These are phyloP conservation scores for Gracilariopsis chorda DNA, from an alignment of 23 red algal genomes.

Conservation along the genomic window DNA sequence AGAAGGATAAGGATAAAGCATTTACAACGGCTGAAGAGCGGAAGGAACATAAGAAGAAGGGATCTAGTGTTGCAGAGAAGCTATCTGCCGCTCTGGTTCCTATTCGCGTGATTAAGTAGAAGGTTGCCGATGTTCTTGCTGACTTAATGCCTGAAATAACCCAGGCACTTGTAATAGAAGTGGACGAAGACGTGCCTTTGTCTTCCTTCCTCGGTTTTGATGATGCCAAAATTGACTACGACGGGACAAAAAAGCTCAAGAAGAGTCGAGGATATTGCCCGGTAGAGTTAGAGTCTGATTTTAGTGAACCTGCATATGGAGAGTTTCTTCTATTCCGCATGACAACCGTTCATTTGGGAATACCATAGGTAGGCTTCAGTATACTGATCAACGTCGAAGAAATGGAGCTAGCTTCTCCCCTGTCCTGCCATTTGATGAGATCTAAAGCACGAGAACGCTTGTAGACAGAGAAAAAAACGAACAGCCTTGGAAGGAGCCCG, in stretches of 20 bases:
- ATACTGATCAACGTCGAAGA: no score
- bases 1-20: neutral
- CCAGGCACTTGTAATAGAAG: slow-evolving; percentile 49
- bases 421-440: slow-evolving; percentile 38
- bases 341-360: slow-evolving; percentile 61
- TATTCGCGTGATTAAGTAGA: slow-evolving; percentile 40
- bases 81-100: neutral
- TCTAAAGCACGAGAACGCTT: no score
- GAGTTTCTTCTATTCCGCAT: slow-evolving; percentile 73
- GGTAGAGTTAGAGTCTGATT: slow-evolving; percentile 67
- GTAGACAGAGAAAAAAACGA: slow-evolving; percentile 15
- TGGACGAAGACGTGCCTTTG: slow-evolving; percentile 52
- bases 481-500: slow-evolving; percentile 48
- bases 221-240: slow-evolving; percentile 58
- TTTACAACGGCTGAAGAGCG: neutral
- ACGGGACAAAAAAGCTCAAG: slow-evolving; percentile 41
- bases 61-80: neutral
- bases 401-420: no score
- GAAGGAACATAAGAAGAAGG: neutral
- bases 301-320: slow-evolving; percentile 49
- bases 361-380: slow-evolving; percentile 23
- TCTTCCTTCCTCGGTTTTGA: neutral
- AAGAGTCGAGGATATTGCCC: slow-evolving; percentile 59
- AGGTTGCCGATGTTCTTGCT: slow-evolving; percentile 25
- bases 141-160: slow-evolving; percentile 70